These are phyloP conservation scores for Paracamarosporium sp. DNA, from an alignment of 2,329 filamentous ascomycete species.

Conservation along the genomic window DNA sequence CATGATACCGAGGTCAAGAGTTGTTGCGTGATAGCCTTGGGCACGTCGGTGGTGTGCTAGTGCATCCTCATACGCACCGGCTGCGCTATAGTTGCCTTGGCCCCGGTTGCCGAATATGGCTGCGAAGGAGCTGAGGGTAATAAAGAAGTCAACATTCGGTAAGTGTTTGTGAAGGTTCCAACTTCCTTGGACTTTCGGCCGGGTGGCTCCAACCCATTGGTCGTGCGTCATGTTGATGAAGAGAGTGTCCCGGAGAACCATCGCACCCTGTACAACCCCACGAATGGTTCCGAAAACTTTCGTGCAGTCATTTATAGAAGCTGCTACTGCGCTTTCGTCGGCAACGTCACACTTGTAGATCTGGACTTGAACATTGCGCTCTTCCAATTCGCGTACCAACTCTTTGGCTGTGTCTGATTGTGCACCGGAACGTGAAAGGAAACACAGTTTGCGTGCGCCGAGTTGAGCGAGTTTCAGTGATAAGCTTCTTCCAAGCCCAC, in stretches of 20 bases:
- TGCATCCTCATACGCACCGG: slow-evolving; percentile 31
- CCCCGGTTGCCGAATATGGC: slow-evolving; percentile 25
- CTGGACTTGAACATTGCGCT: too few relatives aligned
- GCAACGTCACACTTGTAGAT: not conserved
- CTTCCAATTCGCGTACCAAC: too few relatives aligned
- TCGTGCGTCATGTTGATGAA: slow-evolving; percentile 25
- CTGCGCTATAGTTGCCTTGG: slow-evolving; percentile 34
- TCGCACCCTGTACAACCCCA: slow-evolving; percentile 17
- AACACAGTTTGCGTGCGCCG: slow-evolving; percentile 18
- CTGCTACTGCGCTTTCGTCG: not conserved
- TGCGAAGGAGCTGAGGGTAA: slow-evolving; percentile 24
- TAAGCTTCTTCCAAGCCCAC: slow-evolving; percentile 21
- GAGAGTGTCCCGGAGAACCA: slow-evolving; percentile 17
- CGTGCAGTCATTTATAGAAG: not conserved
- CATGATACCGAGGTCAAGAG: slow-evolving; percentile 25
- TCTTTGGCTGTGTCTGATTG: not conserved
- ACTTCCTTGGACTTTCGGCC: slow-evolving; percentile 42
- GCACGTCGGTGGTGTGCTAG: slow-evolving; percentile 25
- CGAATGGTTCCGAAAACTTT: slow-evolving; percentile 6
- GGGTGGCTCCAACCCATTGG: slow-evolving; percentile 15
- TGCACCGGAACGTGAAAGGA: slow-evolving; percentile 12
- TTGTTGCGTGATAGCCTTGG: slow-evolving; percentile 17
- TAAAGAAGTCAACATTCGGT: slow-evolving; percentile 30
- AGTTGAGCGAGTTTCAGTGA: slow-evolving; percentile 13
- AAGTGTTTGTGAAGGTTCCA: slow-evolving; percentile 34